These are phyloP conservation scores for Aegilops tauschii DNA, from an alignment of 176 grass and related monocot species.

Conservation along the genomic window DNA sequence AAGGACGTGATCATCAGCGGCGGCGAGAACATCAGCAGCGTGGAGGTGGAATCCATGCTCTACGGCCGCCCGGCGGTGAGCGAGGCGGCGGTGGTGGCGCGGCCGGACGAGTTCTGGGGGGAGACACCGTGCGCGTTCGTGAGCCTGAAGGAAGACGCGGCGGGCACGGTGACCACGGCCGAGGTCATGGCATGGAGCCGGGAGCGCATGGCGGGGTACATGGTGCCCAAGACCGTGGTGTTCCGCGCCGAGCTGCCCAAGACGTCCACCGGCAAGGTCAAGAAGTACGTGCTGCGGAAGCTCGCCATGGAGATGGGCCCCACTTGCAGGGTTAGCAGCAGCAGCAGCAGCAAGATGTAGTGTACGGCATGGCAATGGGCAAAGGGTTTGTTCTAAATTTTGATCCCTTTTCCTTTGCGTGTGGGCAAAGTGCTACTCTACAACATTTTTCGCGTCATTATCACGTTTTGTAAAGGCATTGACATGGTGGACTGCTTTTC, in stretches of 20 bases:
- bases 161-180: neutral
- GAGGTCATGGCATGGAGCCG: slow-evolving; percentile 73
- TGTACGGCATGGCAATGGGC: no score
- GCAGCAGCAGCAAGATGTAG: slow-evolving; percentile 29
- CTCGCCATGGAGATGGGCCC: slow-evolving; percentile 55
- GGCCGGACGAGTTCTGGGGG: slow-evolving; percentile 73
- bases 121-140: slow-evolving; percentile 93
- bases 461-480: no score
- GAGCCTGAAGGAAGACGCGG: slow-evolving; percentile 42
- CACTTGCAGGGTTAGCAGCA: neutral
- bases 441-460: no score
- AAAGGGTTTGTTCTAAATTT: no score
- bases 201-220: slow-evolving; percentile 74
- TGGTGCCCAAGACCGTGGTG: slow-evolving; percentile 74
- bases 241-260: slow-evolving; percentile 64
- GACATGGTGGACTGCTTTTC: no score
- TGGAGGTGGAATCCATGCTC: slow-evolving; percentile 79
- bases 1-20: slow-evolving; percentile 97
- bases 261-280: slow-evolving; percentile 83
- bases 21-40: slow-evolving; percentile 94
- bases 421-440: no score
- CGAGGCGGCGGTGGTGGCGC: slow-evolving; percentile 75
- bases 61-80: slow-evolving; percentile 70
- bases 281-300: slow-evolving; percentile 62
- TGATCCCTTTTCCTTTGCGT: no score